Conservation (phyloP, 2,329 filamentous ascomycete species). For the Trichoderma sp. region DNA sequence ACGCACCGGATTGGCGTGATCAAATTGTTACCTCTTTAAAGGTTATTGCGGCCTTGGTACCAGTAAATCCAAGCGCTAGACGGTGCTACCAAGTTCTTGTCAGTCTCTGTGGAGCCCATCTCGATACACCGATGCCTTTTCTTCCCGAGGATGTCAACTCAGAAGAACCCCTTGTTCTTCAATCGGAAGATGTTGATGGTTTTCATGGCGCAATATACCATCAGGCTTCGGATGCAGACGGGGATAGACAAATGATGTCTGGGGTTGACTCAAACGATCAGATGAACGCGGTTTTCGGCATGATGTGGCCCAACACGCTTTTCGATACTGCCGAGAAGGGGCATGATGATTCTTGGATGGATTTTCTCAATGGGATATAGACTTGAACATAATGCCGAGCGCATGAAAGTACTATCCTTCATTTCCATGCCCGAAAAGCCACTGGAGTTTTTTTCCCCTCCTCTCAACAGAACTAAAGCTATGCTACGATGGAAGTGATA, state of each 20-base stretch:
- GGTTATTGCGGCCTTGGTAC: slow-evolving; percentile 39
- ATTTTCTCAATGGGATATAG: slow-evolving; percentile 4
- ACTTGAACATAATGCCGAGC: not conserved
- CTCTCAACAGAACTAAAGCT: not conserved
- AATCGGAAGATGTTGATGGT: not conserved
- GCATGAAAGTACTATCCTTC: not conserved
- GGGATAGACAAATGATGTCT: slow-evolving; percentile 23
- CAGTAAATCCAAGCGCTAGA: slow-evolving; percentile 42
- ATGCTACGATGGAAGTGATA: no score
- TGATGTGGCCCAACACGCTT: slow-evolving; percentile 49
- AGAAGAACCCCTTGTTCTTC: not conserved
- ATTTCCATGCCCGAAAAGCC: not conserved
- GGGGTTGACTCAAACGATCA: slow-evolving; percentile 45
- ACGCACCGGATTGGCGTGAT: slow-evolving; percentile 42
- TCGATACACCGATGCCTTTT: slow-evolving; percentile 26
- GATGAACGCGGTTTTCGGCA: slow-evolving; percentile 44
- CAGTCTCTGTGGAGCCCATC: slow-evolving; percentile 42
- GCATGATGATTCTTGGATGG: slow-evolving; percentile 5
- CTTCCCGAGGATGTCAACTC: not conserved
- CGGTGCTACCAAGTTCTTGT: slow-evolving; percentile 46
- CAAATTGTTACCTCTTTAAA: slow-evolving; percentile 43
- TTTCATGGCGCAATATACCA: not conserved
- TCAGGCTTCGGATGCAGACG: slow-evolving; percentile 14
- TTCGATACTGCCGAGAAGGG: slow-evolving; percentile 21
- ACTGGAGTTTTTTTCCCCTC: not conserved